phyloP scores from a whole-genome alignment of 2,329 filamentous ascomycete genomes.

The Thielaviopsis euricoi region DNA sequence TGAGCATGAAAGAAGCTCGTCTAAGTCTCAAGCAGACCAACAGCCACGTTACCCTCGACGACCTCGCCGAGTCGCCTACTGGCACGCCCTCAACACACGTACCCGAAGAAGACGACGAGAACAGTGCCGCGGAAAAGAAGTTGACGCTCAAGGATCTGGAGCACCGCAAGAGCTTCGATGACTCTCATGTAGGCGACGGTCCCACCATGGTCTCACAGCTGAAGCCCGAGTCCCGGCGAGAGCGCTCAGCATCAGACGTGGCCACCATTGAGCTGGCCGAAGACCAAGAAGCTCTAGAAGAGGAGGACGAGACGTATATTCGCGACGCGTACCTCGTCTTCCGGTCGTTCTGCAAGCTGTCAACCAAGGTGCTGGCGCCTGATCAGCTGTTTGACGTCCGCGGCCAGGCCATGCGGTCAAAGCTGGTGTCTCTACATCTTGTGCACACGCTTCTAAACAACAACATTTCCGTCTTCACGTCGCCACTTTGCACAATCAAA shows the following conservation, averaged over 20 bases:
- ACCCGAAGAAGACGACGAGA: conserved; percentile 22
- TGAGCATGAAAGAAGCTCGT: conserved; percentile 75
- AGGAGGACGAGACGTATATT: conserved; percentile 89
- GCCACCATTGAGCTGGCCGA: conserved; percentile 36
- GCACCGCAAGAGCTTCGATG: conserved; percentile 51
- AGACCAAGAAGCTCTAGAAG: conserved; percentile 45
- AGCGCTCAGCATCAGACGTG: conserved; percentile 35
- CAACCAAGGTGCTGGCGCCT: conserved; percentile 74
- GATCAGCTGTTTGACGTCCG: conserved; percentile 88
- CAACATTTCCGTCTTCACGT: conserved; percentile 79
- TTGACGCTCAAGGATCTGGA: conserved; percentile 52
- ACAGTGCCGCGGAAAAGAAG: conserved; percentile 28
- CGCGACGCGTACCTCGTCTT: conserved; percentile 96
- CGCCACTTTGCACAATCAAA: conserved; percentile 78
- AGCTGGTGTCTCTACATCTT: conserved; percentile 84
- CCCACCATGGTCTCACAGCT: conserved; percentile 51
- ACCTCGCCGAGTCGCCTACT: conserved; percentile 19
- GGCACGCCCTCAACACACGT: conserved; percentile 21
- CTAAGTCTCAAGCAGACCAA: conserved; percentile 38
- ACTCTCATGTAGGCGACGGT: conserved; percentile 49
- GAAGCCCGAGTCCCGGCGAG: conserved; percentile 28
- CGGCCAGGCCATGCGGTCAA: conserved; percentile 92
- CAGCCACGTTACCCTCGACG: conserved; percentile 32
- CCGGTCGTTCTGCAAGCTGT: conserved; percentile 91
- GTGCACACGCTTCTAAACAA: conserved; percentile 94